These are phyloP conservation scores for Aureobasidium sp. DNA, from an alignment of 2,329 filamentous ascomycete species.

Conservation along the genomic window DNA sequence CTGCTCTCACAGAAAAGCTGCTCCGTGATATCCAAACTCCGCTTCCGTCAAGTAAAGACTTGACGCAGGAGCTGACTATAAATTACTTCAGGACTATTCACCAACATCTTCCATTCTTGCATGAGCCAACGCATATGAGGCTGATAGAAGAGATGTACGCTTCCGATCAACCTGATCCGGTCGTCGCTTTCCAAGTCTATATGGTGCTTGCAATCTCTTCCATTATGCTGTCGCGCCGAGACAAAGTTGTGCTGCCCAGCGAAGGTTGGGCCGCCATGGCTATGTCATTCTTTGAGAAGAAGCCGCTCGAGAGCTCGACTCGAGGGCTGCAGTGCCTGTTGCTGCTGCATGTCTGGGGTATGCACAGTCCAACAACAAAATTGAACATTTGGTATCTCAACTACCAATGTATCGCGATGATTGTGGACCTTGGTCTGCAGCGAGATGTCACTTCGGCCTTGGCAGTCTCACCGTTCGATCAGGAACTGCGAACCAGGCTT, in stretches of 20 bases:
- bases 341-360: not conserved
- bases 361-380: constrained; percentile 5
- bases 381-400: constrained; percentile 5
- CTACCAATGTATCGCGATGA: constrained; percentile 8
- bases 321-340: not conserved
- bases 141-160: not conserved
- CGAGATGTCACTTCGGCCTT: not conserved
- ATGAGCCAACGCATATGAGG: not conserved
- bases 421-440: not conserved
- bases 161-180: not conserved
- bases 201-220: constrained; percentile 4
- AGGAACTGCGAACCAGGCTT: not conserved
- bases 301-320: not conserved
- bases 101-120: not conserved
- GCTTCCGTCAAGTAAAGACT: not conserved
- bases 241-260: not conserved
- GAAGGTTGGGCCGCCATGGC: constrained; percentile 1
- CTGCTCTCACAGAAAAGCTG: not conserved
- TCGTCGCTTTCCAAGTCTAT: constrained; percentile 2
- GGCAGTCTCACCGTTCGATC: not conserved
- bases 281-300: not conserved
- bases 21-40: not conserved
- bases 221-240: not conserved
- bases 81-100: not conserved
- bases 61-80: not conserved